phyloP scores from a whole-genome alignment of 2,329 filamentous ascomycete species.

The Aureobasidium sp. region DNA sequence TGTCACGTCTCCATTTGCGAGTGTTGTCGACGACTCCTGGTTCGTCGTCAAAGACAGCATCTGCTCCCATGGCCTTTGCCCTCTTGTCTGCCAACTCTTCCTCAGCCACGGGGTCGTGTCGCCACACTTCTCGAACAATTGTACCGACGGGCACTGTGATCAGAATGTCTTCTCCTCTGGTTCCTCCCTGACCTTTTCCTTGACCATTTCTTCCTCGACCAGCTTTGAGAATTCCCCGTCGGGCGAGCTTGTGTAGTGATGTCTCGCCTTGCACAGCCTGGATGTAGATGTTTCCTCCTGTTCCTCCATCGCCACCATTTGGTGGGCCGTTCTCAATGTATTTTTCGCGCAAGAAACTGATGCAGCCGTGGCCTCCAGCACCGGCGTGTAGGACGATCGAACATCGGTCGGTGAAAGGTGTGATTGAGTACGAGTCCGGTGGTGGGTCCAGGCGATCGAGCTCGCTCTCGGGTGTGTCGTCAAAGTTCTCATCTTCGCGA shows the following conservation, averaged over 20 bases:
- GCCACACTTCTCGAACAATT: slow-evolving; percentile 71
- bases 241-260: slow-evolving; percentile 81
- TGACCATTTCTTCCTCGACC: slow-evolving; percentile 69
- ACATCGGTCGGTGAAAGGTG: slow-evolving; percentile 82
- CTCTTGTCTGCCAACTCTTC: slow-evolving; percentile 40
- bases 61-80: slow-evolving; percentile 22
- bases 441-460: slow-evolving; percentile 60
- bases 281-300: slow-evolving; percentile 86
- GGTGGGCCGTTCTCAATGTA: slow-evolving; percentile 81
- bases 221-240: slow-evolving; percentile 65
- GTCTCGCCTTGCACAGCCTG: slow-evolving; percentile 88
- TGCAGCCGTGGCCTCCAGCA: slow-evolving; percentile 79
- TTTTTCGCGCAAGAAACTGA: slow-evolving; percentile 87
- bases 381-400: slow-evolving; percentile 70
- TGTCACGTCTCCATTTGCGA: slow-evolving; percentile 46
- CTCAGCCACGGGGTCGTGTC: slow-evolving; percentile 67
- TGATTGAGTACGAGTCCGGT: slow-evolving; percentile 73
- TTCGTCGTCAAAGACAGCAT: slow-evolving; percentile 27
- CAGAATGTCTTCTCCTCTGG: slow-evolving; percentile 76
- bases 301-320: slow-evolving; percentile 90
- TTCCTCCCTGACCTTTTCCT: slow-evolving; percentile 64
- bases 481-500: not conserved
- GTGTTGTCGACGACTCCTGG: slow-evolving; percentile 25
- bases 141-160: slow-evolving; percentile 91
- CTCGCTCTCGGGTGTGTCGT: not conserved